Evolutionary conservation across 1,139 yeast genomes (phyloP).

Genomic region (Saccharomycopsis crataegensis): DNA sequence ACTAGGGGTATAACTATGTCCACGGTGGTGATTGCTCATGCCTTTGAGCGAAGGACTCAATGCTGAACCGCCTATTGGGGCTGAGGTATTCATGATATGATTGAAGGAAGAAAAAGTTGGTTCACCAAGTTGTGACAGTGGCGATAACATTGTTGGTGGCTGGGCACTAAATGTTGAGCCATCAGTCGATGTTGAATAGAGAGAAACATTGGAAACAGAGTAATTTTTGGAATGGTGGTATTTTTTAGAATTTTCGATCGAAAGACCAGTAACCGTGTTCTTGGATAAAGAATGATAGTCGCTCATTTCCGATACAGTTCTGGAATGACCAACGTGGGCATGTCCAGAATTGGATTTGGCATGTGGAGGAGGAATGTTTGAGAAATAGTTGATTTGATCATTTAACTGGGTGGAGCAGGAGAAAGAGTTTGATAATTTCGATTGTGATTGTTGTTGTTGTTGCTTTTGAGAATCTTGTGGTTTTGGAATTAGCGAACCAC

Average conservation of each 20-base stretch:
- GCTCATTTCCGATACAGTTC: conserved; percentile 4
- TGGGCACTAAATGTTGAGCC: neutral
- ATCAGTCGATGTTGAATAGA: conserved; percentile 6
- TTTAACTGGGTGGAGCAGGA: neutral
- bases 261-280: neutral
- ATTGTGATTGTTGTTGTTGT: neutral
- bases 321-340: neutral
- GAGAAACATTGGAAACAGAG: conserved; percentile 2
- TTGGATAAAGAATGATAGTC: neutral
- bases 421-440: neutral
- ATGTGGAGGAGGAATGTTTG: conserved; percentile 9
- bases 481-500: no score
- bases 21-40: neutral
- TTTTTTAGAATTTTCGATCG: neutral
- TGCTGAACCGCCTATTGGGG: neutral
- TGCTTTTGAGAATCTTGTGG: no score
- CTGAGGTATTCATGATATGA: neutral
- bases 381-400: conserved; percentile 4
- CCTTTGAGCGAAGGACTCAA: neutral
- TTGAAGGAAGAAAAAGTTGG: neutral
- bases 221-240: neutral
- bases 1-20: conserved; percentile 11
- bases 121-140: conserved; percentile 2
- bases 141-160: neutral
- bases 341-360: conserved; percentile 3